Conservation (phyloP, 805 yeast genomes). For the Lipomyces starkeyi region DNA sequence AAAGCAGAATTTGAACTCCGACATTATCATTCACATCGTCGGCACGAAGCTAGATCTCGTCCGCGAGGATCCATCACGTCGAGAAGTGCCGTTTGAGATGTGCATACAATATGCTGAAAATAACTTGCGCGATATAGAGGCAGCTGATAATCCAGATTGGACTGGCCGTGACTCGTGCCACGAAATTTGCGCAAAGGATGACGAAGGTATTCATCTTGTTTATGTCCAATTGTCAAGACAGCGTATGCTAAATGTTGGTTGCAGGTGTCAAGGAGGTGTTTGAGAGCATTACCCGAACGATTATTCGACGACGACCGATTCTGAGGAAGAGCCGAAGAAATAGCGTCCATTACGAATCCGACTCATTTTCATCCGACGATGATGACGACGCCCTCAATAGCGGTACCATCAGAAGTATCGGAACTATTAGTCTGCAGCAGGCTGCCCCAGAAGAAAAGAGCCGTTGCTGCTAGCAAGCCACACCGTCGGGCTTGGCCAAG, state of each 20-base stretch:
- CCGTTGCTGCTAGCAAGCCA: background rate
- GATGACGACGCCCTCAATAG: constrained; percentile 19
- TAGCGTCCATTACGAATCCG: constrained; percentile 36
- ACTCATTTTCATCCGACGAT: constrained; percentile 33
- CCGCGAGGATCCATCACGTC: constrained; percentile 44
- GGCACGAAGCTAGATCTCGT: constrained; percentile 48
- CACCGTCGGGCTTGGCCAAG: too few relatives aligned
- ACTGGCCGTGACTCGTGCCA: constrained; percentile 45
- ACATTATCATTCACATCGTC: constrained; percentile 45
- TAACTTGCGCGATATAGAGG: constrained; percentile 38
- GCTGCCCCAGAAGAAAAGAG: constrained; percentile 16
- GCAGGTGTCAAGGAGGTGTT: constrained; percentile 46
- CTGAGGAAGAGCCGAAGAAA: constrained; percentile 41
- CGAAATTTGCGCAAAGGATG: constrained; percentile 47
- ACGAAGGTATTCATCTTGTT: constrained; percentile 33
- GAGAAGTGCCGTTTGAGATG: constrained; percentile 47
- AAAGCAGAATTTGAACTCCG: constrained; percentile 42
- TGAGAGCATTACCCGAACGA: constrained; percentile 44
- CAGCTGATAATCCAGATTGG: constrained; percentile 26
- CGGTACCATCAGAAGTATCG: constrained; percentile 32
- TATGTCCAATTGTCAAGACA: background rate
- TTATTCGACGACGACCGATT: constrained; percentile 39
- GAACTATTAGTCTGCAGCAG: constrained; percentile 27
- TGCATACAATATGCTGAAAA: constrained; percentile 45
- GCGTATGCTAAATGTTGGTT: background rate